A percentile compares a stretch with the other conserved stretches of the same genome.
phyloP scores from a whole-genome alignment of 768 basidiomycete species.

The Lenzites betulinus region DNA sequence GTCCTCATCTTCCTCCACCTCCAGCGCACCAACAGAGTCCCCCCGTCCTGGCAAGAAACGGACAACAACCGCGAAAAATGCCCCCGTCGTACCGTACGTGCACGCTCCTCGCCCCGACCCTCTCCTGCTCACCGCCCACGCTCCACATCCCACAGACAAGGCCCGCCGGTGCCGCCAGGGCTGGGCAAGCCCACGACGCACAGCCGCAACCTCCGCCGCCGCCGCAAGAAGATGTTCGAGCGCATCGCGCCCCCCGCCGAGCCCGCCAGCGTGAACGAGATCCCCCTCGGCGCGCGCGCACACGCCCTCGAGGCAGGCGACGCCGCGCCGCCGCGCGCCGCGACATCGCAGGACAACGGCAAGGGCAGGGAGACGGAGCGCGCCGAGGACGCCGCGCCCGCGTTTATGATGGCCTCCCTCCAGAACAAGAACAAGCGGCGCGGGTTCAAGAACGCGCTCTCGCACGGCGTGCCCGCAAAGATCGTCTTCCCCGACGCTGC shows the following conservation, averaged over 20 bases:
- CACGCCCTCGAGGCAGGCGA: slow-evolving; percentile 3
- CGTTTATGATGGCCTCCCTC: slow-evolving; percentile 51
- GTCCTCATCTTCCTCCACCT: not conserved
- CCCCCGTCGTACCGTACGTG: no score
- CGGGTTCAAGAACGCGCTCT: slow-evolving; percentile 59
- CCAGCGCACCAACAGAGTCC: not conserved
- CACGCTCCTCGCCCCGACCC: slow-evolving; percentile 13
- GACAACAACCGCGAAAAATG: no score
- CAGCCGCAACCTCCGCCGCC: slow-evolving; percentile 58
- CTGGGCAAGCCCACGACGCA: slow-evolving; percentile 59
- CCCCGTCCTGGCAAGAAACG: not conserved
- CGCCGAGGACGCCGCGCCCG: slow-evolving; percentile 25
- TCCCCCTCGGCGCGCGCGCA: slow-evolving; percentile 41
- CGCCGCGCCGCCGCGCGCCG: not conserved
- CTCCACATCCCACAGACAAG: slow-evolving; percentile 13
- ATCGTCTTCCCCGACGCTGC: slow-evolving; percentile 50
- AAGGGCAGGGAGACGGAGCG: not conserved
- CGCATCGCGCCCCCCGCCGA: slow-evolving; percentile 19
- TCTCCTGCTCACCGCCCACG: slow-evolving; percentile 19
- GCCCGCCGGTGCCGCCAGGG: slow-evolving; percentile 54
- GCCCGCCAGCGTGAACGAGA: slow-evolving; percentile 44
- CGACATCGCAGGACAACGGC: not conserved
- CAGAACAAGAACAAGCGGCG: slow-evolving; percentile 78
- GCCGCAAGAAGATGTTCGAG: slow-evolving; percentile 44
- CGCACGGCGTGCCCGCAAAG: slow-evolving; percentile 45